phyloP scores from a whole-genome alignment of 148 eudicot species.

The Heliamphora exappendiculata region DNA sequence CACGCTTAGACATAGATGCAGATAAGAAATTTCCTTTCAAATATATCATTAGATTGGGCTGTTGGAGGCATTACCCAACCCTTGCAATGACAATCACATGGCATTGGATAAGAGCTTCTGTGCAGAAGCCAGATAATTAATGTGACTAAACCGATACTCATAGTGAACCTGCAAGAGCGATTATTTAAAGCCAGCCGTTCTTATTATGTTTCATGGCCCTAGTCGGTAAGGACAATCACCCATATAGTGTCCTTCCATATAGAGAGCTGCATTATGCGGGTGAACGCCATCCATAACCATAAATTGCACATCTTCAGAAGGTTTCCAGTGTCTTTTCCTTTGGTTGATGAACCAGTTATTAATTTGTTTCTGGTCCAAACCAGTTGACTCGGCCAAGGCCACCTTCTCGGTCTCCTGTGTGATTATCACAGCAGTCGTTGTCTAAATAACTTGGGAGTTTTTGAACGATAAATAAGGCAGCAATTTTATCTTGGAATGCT shows the following conservation, averaged over 20 bases:
- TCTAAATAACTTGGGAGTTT: background rate
- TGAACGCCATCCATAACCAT: slow-evolving; percentile 94
- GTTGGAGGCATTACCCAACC: slow-evolving; percentile 4
- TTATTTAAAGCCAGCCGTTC: background rate
- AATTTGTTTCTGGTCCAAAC: slow-evolving; percentile 68
- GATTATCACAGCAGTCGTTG: background rate
- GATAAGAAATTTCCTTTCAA: background rate
- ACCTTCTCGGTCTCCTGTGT: slow-evolving; percentile 70
- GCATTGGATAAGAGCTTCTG: background rate
- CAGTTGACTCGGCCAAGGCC: slow-evolving; percentile 75
- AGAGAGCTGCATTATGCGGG: slow-evolving; percentile 61
- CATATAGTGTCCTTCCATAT: slow-evolving; percentile 89
- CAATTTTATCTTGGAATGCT: background rate
- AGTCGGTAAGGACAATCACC: slow-evolving; percentile 75
- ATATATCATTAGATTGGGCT: slow-evolving; percentile 1
- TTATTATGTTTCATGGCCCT: slow-evolving; percentile 42
- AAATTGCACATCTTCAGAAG: slow-evolving; percentile 76
- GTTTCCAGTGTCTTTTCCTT: slow-evolving; percentile 76
- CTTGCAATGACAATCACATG: background rate
- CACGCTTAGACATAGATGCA: slow-evolving; percentile 4
- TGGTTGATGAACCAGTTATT: slow-evolving; percentile 79
- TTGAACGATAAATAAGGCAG: background rate
- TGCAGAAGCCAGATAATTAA: background rate
- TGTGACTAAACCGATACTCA: background rate
- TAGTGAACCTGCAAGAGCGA: background rate